phyloP scores from a whole-genome alignment of 2,329 filamentous ascomycete species.

The Xylariaceae sp. region DNA sequence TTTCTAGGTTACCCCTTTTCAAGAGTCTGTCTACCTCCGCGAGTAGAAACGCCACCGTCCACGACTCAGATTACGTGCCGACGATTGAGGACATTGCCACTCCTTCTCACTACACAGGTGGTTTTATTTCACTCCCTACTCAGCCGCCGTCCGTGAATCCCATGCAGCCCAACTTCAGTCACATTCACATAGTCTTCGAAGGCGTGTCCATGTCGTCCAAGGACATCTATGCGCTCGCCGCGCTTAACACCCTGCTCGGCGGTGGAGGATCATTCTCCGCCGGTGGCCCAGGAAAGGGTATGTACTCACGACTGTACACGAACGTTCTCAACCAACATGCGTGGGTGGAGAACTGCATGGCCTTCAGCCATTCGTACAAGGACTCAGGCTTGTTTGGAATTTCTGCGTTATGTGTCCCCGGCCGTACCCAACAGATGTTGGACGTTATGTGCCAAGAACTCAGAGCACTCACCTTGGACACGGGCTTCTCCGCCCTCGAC shows the following conservation, averaged over 20 bases:
- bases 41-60: slow-evolving; percentile 54
- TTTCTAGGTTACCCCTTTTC: slow-evolving; percentile 83
- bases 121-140: slow-evolving; percentile 78
- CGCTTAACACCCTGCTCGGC: slow-evolving; percentile 89
- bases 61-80: slow-evolving; percentile 40
- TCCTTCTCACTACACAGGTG: slow-evolving; percentile 83
- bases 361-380: slow-evolving; percentile 96
- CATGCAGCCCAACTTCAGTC: slow-evolving; percentile 72
- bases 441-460: slow-evolving; percentile 94
- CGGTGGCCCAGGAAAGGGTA: slow-evolving; percentile 94
- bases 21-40: slow-evolving; percentile 80
- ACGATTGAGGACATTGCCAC: slow-evolving; percentile 50
- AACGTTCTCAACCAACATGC: slow-evolving; percentile 96
- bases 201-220: slow-evolving; percentile 82
- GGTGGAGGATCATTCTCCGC: slow-evolving; percentile 96
- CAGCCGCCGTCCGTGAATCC: slow-evolving; percentile 75
- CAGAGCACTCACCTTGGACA: slow-evolving; percentile 67
- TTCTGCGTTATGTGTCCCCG: slow-evolving; percentile 75
- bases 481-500: slow-evolving; percentile 66
- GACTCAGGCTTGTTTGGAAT: slow-evolving; percentile 96
- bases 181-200: slow-evolving; percentile 95
- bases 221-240: slow-evolving; percentile 94
- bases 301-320: slow-evolving; percentile 97
- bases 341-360: slow-evolving; percentile 93
- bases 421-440: slow-evolving; percentile 74